Evolutionary conservation across 345 rosid genomes (phyloP), one percentile per base, ranked within the genome.

Genomic region (Triadica sebifera): DNA sequence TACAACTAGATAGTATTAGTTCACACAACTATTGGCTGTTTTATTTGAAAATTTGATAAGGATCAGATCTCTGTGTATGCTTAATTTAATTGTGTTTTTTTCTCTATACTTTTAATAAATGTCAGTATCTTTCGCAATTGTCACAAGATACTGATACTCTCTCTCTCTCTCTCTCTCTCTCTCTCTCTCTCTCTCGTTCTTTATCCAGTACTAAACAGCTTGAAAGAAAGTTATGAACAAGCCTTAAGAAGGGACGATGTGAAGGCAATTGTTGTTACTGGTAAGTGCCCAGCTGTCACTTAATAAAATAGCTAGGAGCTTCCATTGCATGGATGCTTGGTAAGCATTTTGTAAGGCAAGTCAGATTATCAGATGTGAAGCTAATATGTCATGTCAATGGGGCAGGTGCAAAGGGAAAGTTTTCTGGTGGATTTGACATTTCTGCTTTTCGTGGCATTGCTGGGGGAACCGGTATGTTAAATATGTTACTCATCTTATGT

Each of bases 361-460:
- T 69, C 56, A 19, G 61, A 16, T 20, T 56, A 38, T 46, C 15
- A 63, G 69, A 63, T 29, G 59, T 47, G 53, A 59, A n/a, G 62
- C 66, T 75, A 75, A 75, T 9, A 16, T 71, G 37, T 76, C 67
- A 58, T 77, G 47, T 16, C 38, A 1, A 71, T 52, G 80, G 61
- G 71, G 64, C 87, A 93, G 99, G 98, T 70, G 90, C 89, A 22
- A 93, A 88, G 43, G 98, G 95, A 57, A 96, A 83, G 81, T 96
- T 96, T 81, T 93, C 97, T 75, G 98, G 98, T 75, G 99, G 99
- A 58, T 93, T 91, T 86, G 99, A 93, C 79, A 91, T 96, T 58
- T 50, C 91, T 37, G 85, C 87, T 57, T 96, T 96, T 64, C 89
- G 89, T 59, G 87, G 81, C 68, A n/a, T 93, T 58, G 93, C 85